These are phyloP conservation scores for Panicum virgatum DNA, from an alignment of 202 grass and related monocot species.

Conservation along the genomic window DNA sequence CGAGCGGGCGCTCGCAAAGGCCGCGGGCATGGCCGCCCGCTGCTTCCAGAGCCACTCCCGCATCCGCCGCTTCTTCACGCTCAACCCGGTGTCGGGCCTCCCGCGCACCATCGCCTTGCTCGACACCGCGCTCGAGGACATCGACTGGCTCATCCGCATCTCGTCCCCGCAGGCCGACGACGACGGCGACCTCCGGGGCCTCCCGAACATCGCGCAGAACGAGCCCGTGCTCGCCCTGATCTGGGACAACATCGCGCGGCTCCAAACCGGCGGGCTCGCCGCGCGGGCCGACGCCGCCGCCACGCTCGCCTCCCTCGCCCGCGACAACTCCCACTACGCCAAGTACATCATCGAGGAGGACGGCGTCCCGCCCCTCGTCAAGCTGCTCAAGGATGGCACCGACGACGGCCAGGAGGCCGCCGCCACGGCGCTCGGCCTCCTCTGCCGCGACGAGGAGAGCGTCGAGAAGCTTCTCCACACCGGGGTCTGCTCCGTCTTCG, in stretches of 20 bases:
- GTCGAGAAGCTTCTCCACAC: conserved; percentile 44
- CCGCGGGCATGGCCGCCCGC: conserved; percentile 40
- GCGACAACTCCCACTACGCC: conserved; percentile 63
- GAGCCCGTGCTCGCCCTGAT: conserved; percentile 75
- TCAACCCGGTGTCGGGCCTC: conserved; percentile 47
- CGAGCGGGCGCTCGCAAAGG: conserved; percentile 62
- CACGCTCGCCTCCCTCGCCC: conserved; percentile 63
- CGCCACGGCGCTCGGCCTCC: conserved; percentile 57
- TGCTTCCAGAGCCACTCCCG: conserved; percentile 71
- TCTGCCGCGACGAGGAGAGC: conserved; percentile 62
- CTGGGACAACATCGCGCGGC: conserved; percentile 77
- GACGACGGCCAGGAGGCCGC: conserved; percentile 72
- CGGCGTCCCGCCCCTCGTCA: conserved; percentile 66
- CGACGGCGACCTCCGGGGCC: conserved; percentile 47
- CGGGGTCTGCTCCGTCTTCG: conserved; percentile 63
- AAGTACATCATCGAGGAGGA: conserved; percentile 85
- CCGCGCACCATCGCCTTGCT: conserved; percentile 58
- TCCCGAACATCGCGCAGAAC: conserved; percentile 82
- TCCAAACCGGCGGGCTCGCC: conserved; percentile 59
- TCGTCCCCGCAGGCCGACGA: conserved; percentile 47
- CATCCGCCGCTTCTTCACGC: conserved; percentile 70
- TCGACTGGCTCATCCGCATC: conserved; percentile 82
- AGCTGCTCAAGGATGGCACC: conserved; percentile 71
- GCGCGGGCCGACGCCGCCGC: conserved; percentile 60
- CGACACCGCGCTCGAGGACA: conserved; percentile 74